These are phyloP conservation scores for Pilaira anomala DNA, from an alignment of 192 early-diverging fungal species.

Conservation along the genomic window DNA sequence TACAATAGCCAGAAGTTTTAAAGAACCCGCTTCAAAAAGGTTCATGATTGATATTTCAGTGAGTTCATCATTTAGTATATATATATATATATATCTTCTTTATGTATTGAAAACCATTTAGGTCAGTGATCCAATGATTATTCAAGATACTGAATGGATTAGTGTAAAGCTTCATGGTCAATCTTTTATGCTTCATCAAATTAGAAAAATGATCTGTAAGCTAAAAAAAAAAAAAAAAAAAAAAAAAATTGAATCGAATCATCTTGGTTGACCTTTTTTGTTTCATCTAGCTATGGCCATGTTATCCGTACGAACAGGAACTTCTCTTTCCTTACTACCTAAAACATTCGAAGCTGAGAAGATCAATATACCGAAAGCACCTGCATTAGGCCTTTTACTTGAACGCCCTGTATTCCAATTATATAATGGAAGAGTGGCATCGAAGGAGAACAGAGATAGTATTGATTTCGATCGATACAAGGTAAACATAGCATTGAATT, in stretches of 20 bases:
- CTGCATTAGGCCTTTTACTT: conserved; percentile 83
- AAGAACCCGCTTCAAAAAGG: conserved; percentile 72
- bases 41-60: conserved; percentile 82
- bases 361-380: conserved; percentile 97
- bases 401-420: conserved; percentile 70
- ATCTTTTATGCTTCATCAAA: conserved; percentile 99
- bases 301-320: conserved; percentile 74
- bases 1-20: conserved; percentile 76
- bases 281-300: conserved; percentile 59
- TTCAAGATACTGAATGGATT: conserved; percentile 82
- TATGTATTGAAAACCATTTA: conserved; percentile 3
- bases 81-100: neutral
- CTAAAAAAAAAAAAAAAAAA: conserved; percentile 10
- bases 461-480: conserved; percentile 59
- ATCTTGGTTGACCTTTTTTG: neutral
- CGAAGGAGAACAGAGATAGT: conserved; percentile 29
- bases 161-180: conserved; percentile 90
- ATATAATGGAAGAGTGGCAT: conserved; percentile 56
- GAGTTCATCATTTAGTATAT: neutral
- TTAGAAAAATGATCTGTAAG: conserved; percentile 97
- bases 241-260: neutral
- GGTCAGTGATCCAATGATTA: conserved; percentile 62
- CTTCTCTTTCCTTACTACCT: conserved; percentile 65
- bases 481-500: conserved; percentile 26
- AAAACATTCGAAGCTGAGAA: conserved; percentile 61